phyloP scores from a whole-genome alignment of 257 asterid species.

The Datura wrightii region DNA sequence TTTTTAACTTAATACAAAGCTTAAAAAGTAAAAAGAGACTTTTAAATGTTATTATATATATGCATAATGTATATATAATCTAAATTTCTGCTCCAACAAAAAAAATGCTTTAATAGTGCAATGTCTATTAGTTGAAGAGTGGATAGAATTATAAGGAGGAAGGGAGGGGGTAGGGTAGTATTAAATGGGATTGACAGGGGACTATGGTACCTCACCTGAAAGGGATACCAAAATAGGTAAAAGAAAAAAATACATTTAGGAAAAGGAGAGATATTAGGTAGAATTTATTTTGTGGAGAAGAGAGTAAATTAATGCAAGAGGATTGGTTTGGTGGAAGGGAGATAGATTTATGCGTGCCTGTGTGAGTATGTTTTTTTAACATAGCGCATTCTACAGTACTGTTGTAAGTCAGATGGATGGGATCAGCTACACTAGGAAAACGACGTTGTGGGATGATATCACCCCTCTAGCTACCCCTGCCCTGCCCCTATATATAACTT shows the following conservation, averaged over 20 bases:
- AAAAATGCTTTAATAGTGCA: too few species aligned
- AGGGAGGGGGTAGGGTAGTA: background rate
- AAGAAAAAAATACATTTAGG: constrained; percentile 39
- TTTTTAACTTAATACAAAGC: too few species aligned
- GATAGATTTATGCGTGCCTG: constrained; percentile 74
- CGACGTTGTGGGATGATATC: constrained; percentile 16
- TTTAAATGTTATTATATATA: too few species aligned
- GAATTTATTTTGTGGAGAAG: constrained; percentile 15
- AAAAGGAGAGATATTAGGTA: constrained; percentile 27
- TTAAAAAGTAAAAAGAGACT: too few species aligned
- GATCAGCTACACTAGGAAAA: background rate
- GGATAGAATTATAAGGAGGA: too few species aligned
- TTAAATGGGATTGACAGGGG: constrained; percentile 41
- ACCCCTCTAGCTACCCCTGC: background rate
- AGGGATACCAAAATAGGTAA: constrained; percentile 61
- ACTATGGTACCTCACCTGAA: constrained; percentile 65
- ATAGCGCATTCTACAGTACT: background rate
- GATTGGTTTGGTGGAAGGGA: constrained; percentile 50
- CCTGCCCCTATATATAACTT: too few species aligned
- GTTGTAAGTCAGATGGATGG: constrained; percentile 1
- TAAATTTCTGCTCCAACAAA: too few species aligned
- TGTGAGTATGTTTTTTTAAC: constrained; percentile 47
- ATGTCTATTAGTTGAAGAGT: too few species aligned
- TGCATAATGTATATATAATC: too few species aligned
- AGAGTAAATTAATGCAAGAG: constrained; percentile 52